Base-by-base conservation (phyloP, 73 alveolate species). In the Paraurostyla sp. region DNA sequence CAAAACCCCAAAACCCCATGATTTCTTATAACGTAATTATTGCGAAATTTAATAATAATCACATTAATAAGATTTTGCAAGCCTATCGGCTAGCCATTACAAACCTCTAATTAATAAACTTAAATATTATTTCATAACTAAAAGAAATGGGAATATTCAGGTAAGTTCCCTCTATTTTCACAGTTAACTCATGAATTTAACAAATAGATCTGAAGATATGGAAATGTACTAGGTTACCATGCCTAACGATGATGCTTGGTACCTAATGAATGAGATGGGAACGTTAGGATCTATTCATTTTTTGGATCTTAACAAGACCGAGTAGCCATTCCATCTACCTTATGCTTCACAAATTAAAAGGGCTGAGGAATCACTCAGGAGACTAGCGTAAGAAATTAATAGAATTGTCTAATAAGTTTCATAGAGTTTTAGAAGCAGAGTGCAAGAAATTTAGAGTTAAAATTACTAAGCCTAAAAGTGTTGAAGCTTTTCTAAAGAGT, bases 261-360 rank as follows among this genome's bases (percentile, higher is more conserved):
- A 94, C 50, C 92, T 97, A 85, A 93, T 98, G 98, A 98, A 98
- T 89, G 98, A 95, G 83, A 90, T 97, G 75, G 99, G 99, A 48
- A 90, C 93, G 54, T 80, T 94, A 38, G 97, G 97, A 52, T 89
- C 92, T 88, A 78, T 97, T 48, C 99, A 97, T 92, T 94, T 97
- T 93, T 97, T 97, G 16, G 99, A 97, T 91, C 96, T 94, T 59
- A 97, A 97, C 87, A 62, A 80, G 57, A 93, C 93, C 43, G 98
- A 94, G 71, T 93, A 97, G 29, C 83, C 87, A 25, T 94, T 94
- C 93, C 96, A 92, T 68, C 92, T 96, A 42, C 95, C 96, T 43
- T 93, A 84, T 69, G 92, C 96, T 51, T 71, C 81, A 50, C 91
- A 93, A 56, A 73, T 95, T 42, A 92, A 89, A 49, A 94, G 98